A percentile compares a stretch with the other conserved stretches of the same genome.
phyloP scores from a whole-genome alignment of 2,329 filamentous ascomycete genomes.

The Neopestalotiopsis sp. region DNA sequence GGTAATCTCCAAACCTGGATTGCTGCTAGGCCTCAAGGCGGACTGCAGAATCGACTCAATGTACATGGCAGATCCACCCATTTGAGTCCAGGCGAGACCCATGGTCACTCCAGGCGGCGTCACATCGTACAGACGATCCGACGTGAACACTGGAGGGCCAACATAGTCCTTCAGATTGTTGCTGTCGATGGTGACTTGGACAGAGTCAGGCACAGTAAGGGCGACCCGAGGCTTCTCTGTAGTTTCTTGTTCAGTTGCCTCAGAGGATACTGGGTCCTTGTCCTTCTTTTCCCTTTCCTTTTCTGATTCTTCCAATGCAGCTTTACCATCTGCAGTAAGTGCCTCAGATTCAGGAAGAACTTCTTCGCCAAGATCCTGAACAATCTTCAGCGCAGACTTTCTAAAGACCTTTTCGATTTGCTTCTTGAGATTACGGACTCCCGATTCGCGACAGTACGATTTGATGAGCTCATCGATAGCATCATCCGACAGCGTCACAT shows the following conservation, averaged over 20 bases:
- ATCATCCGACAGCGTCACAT: slow-evolving; percentile 84
- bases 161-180: slow-evolving; percentile 96
- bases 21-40: slow-evolving; percentile 73
- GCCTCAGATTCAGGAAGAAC: slow-evolving; percentile 81
- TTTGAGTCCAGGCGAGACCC: slow-evolving; percentile 97
- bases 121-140: slow-evolving; percentile 91
- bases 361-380: slow-evolving; percentile 89
- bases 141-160: slow-evolving; percentile 92
- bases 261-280: slow-evolving; percentile 34
- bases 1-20: slow-evolving; percentile 85
- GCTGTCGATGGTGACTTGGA: slow-evolving; percentile 86
- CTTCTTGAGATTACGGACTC: slow-evolving; percentile 97
- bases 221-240: slow-evolving; percentile 76
- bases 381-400: slow-evolving; percentile 96
- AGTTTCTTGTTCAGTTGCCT: slow-evolving; percentile 63
- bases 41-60: slow-evolving; percentile 95
- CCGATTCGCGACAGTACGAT: slow-evolving; percentile 96
- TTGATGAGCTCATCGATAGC: slow-evolving; percentile 98
- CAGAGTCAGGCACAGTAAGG: slow-evolving; percentile 82
- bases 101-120: slow-evolving; percentile 95
- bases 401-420: slow-evolving; percentile 99
- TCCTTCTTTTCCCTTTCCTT: slow-evolving; percentile 68
- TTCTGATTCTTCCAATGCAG: slow-evolving; percentile 71
- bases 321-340: slow-evolving; percentile 84
- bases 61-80: slow-evolving; percentile 95